A percentile compares a stretch with the other conserved stretches of the same genome.
Evolutionary conservation across 345 rosid species (phyloP).

Genomic region (Linum trigynum): DNA sequence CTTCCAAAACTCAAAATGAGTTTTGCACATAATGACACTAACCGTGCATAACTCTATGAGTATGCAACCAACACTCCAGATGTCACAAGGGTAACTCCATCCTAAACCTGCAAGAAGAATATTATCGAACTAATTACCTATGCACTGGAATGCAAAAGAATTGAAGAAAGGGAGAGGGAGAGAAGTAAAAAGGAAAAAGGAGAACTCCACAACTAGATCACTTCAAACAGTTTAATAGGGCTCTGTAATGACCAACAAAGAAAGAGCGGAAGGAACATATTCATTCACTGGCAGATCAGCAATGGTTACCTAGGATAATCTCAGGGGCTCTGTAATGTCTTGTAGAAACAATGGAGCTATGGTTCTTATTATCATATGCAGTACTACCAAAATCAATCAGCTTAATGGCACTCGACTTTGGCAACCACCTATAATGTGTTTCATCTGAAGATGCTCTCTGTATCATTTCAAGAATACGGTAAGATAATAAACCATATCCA

Average conservation of each 20-base stretch:
- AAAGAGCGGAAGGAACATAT: conserved; percentile 9
- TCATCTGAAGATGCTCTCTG: conserved; percentile 20
- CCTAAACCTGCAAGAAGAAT: conserved; percentile 14
- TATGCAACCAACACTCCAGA: conserved; percentile 24
- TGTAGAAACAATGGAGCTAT: conserved; percentile 25
- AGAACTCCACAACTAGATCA: not conserved
- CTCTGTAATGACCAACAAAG: conserved; percentile 6
- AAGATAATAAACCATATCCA: conserved; percentile 7
- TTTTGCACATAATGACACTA: not conserved
- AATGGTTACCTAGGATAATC: conserved; percentile 19
- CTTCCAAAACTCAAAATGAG: conserved; percentile 3
- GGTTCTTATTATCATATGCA: conserved; percentile 17
- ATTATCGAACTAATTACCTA: not conserved
- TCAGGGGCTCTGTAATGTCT: conserved; percentile 29
- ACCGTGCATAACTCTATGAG: conserved; percentile 18
- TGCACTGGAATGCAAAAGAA: not conserved
- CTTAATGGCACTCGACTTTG: conserved; percentile 28
- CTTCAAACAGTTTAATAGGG: not conserved
- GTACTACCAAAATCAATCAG: conserved; percentile 28
- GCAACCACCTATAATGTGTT: conserved; percentile 22
- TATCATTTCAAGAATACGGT: conserved; percentile 15
- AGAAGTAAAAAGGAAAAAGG: not conserved
- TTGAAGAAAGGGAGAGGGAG: not conserved
- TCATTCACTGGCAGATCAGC: conserved; percentile 19
- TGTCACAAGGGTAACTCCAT: conserved; percentile 25